phyloP scores from a whole-genome alignment of 2,329 filamentous ascomycete species.

The Leptographium wingfieldii region DNA sequence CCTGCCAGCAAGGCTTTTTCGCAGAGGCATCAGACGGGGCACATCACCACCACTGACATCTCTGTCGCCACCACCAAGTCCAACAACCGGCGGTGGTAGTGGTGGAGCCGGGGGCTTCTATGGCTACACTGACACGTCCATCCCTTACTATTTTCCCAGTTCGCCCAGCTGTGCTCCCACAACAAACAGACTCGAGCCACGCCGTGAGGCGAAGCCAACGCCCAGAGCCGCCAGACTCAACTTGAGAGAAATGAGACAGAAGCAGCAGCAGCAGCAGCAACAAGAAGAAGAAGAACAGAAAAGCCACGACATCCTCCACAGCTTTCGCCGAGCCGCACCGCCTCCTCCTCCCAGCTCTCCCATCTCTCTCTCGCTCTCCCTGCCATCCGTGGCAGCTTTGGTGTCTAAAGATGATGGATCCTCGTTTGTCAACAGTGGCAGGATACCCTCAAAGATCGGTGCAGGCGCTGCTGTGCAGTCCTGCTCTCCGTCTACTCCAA shows the following conservation, averaged over 20 bases:
- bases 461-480: neutral
- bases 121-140: neutral
- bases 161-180: constrained; percentile 26
- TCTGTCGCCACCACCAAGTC: constrained; percentile 17
- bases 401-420: too few relatives aligned
- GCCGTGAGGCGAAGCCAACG: constrained; percentile 10
- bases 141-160: constrained; percentile 19
- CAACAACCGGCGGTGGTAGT: constrained; percentile 3
- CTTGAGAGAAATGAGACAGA: neutral
- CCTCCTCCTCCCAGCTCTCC: neutral
- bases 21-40: constrained; percentile 11
- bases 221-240: neutral
- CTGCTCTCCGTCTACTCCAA: neutral
- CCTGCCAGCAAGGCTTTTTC: constrained; percentile 24
- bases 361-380: neutral
- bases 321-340: neutral
- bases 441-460: neutral
- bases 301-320: neutral
- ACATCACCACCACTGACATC: constrained; percentile 19
- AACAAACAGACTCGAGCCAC: constrained; percentile 22
- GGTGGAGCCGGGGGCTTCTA: neutral
- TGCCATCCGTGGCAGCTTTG: neutral
- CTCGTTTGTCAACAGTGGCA: too few relatives aligned
- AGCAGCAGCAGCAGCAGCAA: neutral
- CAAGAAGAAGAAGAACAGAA: neutral